Base-by-base conservation (phyloP, 371 early-diverging fungal genomes). In the Mucor lusitanicus region DNA sequence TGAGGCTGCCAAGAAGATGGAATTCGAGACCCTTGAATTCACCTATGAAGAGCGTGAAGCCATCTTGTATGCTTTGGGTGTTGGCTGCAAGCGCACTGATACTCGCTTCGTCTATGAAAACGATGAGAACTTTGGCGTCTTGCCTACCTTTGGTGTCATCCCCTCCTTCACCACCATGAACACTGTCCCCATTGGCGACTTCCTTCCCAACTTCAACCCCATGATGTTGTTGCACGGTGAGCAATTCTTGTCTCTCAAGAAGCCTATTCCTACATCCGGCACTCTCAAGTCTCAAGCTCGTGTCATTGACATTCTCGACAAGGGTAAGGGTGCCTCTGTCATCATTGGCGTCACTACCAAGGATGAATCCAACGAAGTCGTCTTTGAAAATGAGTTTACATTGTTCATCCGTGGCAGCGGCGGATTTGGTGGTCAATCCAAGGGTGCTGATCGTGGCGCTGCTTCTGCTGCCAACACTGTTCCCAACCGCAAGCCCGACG, bases 171-270 rank as follows among this genome's bases (percentile, higher is more conserved):
- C 78, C 33, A 82, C 85, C 57, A 87, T 90, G 87, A 83, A 83
- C 68, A 54, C 80, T 17, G 80, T 92, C 48, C 88, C 90, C 13
- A 89, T 95, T 65, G 88, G 87, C 53, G 90, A 92, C 46, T 85
- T 90, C 68, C 66, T 98, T 59, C 95, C 95, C 19, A 78, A 92
- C 65, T 98, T 95, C 82, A 96, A 97, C 82, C 97, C 96, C 39
- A 97, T 97, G 97, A 94, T 95, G 95, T 87, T 99, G 68, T 86
- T 99, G 64, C 99, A 99, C 79, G 99, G 98, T 65, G 98, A 99
- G 79, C 98, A 99, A 81, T 97, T 90, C 85, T 79, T 96, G 58
- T 90, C 93, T 67, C 71, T 97, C 63, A 85, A 92, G 76, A 88
- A 87, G 67, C 92, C 95, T 30, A 79, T 97, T 25, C 96, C 97